Conservation (phyloP, 768 basidiomycete genomes). For the Termitomyces sp. region DNA sequence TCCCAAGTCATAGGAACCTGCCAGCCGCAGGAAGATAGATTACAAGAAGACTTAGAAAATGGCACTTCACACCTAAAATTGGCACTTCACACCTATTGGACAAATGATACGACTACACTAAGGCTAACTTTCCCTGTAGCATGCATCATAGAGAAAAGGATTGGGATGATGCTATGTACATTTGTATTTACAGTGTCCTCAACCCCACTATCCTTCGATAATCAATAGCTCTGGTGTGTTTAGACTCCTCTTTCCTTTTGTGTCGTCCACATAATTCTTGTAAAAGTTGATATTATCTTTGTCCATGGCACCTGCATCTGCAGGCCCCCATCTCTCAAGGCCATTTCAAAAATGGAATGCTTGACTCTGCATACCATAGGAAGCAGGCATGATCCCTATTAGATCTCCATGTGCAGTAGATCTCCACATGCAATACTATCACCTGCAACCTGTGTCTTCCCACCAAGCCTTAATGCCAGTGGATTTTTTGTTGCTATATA, state of each 20-base stretch:
- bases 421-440: too few species aligned
- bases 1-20: constrained; percentile 26
- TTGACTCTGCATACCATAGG: constrained; percentile 85
- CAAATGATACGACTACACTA: not conserved
- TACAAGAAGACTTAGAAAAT: not conserved
- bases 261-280: constrained; percentile 82
- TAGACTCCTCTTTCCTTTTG: constrained; percentile 51
- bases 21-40: not conserved
- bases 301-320: constrained; percentile 22
- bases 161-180: not conserved
- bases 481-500: too few species aligned
- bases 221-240: constrained; percentile 10
- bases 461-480: too few species aligned
- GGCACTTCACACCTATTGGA: too few species aligned
- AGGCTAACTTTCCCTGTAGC: too few species aligned
- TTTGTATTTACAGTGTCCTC: not conserved
- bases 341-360: constrained; percentile 94
- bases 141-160: not conserved
- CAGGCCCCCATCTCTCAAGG: constrained; percentile 53
- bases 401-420: constrained; percentile 95
- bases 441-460: too few species aligned
- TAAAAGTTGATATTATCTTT: constrained; percentile 76
- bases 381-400: constrained; percentile 87
- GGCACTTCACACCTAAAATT: too few species aligned
- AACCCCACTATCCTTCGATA: not conserved